Evolutionary conservation across 2,329 filamentous ascomycete species (phyloP), one percentile per base, ranked within the genome.

Genomic region (Trichoderma sp.): DNA sequence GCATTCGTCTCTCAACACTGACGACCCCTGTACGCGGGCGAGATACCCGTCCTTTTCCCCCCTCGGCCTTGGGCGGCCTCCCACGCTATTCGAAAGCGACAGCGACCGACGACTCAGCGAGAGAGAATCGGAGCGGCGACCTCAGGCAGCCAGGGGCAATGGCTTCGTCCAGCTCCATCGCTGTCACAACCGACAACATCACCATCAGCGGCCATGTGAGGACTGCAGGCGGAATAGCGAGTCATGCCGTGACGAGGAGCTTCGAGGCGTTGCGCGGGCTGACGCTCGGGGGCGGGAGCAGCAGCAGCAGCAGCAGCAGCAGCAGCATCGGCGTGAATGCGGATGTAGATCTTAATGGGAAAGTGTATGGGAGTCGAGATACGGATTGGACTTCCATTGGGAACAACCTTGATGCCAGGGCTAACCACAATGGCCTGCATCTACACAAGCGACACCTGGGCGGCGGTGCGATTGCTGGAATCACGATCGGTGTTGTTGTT

Each of bases 401-500:
- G 50, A 34, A 34, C 28, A 44, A n/a, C 21, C 54, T 21, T 3
- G 51, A 14, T 17, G 4, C 55, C 3, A 41, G 54, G 21, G 15
- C 15, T 41, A 15, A 21, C 26, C 57, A 57, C 41, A 26, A 44
- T 50, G 15, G 17, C 14, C 39, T 54, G 21, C 26, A 47, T 28
- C 3, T 60, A 7, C 24, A 55, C 39, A 75, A 71, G 66, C 74
- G 76, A 52, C 67, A 72, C 41, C 65, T 78, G 61, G 69, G 70
- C 60, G 68, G 76, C 67, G 77, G 77, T 47, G 74, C 73, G 55
- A 73, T 79, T 56, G 78, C 77, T 2, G 78, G 78, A 43, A 71
- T 77, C 59, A 73, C 75, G 28, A 70, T 80, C 50, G 78, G 78
- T 39, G 69, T 74, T 58, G 61, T 78, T 47, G 66, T 78, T 51